Evolutionary conservation across 768 basidiomycete genomes (phyloP).

Genomic region (Termitomyces sp.): DNA sequence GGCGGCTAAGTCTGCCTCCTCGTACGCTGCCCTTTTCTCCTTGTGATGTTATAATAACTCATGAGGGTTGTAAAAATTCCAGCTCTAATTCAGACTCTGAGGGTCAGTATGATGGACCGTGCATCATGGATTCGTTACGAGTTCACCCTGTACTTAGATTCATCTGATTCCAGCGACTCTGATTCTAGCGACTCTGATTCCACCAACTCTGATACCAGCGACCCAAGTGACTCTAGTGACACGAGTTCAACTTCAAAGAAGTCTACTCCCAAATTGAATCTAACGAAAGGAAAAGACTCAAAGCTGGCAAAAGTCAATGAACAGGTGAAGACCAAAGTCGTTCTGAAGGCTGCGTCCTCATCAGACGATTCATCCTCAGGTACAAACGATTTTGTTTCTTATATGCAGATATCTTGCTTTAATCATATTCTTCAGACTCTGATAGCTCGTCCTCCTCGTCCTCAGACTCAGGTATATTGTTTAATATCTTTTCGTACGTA

Average conservation of each 20-base stretch:
- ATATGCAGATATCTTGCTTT: not conserved
- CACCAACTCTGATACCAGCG: conserved; percentile 25
- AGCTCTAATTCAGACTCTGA: conserved; percentile 21
- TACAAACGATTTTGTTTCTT: not conserved
- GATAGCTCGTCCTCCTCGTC: conserved; percentile 20
- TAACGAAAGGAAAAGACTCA: conserved; percentile 3
- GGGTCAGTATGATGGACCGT: conserved; percentile 7
- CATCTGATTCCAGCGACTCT: conserved; percentile 14
- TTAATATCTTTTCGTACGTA: not conserved
- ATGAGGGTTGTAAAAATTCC: conserved; percentile 3
- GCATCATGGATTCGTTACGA: not conserved
- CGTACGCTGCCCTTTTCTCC: conserved; percentile 12
- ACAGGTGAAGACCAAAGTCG: not conserved
- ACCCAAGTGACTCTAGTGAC: conserved; percentile 21
- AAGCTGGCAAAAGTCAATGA: conserved; percentile 6
- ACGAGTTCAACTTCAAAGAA: conserved; percentile 21
- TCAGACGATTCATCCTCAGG: conserved; percentile 13
- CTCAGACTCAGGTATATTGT: conserved; percentile 22
- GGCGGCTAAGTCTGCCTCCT: conserved; percentile 14
- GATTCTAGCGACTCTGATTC: conserved; percentile 17
- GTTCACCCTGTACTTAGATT: conserved; percentile 1
- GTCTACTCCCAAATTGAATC: conserved; percentile 19
- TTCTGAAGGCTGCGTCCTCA: not conserved
- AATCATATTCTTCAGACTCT: conserved; percentile 15
- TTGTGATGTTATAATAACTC: conserved; percentile 5